Evolutionary conservation across 140 eudicot genomes (phyloP), one percentile per base, ranked within the genome.

Genomic region (Ambrosia hybrid): DNA sequence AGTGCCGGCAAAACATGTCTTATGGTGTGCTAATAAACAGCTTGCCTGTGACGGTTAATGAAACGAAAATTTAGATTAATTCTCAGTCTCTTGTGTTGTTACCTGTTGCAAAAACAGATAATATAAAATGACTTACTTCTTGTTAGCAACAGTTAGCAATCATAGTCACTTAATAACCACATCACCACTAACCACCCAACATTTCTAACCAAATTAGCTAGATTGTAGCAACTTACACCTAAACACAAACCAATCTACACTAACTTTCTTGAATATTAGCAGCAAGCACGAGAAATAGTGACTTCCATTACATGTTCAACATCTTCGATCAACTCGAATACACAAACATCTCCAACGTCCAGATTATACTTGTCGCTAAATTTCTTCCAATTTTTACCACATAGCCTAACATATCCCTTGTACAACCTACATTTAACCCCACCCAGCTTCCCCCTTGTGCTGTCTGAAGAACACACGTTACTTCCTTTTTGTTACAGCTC

Each of bases 21-120:
- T 21, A 21, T 21, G 0, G 30, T 21, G 30, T 21, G 0, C 1
- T 21, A 21, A 21, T 1, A 41, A 41, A 41, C 5, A 41, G 1
- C 61, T 63, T 69, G 67, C 97, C 97, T 61, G 92, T 36, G 30
- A 73, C 59, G 48, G 95, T 57, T n/a, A n/a, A n/a, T n/a, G n/a
- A n/a, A n/a, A n/a, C n/a, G n/a, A n/a, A n/a, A n/a, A n/a, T n/a
- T n/a, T n/a, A n/a, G n/a, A n/a, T n/a, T n/a, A n/a, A n/a, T n/a
- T n/a, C n/a, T n/a, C n/a, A n/a, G n/a, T n/a, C n/a, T n/a, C n/a
- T n/a, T n/a, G n/a, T n/a, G n/a, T n/a, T n/a, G n/a, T n/a, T n/a
- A n/a, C n/a, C n/a, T n/a, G n/a, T n/a, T n/a, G n/a, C n/a, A n/a
- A n/a, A n/a, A n/a, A 39, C 45, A 39, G 6, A 39, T 8, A 6